Conservation (phyloP, 2,329 filamentous ascomycete genomes). For the Trichoderma atrobrunneum region DNA sequence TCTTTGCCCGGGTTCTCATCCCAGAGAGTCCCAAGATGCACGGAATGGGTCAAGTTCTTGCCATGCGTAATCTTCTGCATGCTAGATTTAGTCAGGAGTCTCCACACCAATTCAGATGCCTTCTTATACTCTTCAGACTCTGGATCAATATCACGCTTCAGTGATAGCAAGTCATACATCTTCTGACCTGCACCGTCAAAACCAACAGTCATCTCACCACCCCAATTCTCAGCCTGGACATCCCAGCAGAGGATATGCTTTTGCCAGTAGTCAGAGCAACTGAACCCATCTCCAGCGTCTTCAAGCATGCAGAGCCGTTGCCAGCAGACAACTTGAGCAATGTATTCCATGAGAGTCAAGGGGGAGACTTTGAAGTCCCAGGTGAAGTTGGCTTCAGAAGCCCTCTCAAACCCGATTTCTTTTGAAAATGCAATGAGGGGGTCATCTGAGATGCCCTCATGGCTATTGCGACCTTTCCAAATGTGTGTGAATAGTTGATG, state of each 20-base stretch:
- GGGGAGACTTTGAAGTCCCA: constrained; percentile 31
- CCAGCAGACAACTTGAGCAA: constrained; percentile 31
- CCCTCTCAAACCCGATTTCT: constrained; percentile 27
- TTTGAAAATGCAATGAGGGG: constrained; percentile 26
- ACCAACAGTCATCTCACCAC: not conserved
- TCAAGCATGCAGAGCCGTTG: constrained; percentile 34
- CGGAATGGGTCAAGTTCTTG: not conserved
- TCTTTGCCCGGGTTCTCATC: not conserved
- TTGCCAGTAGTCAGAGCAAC: constrained; percentile 33
- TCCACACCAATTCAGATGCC: not conserved
- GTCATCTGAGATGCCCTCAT: constrained; percentile 31
- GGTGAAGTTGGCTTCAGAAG: constrained; percentile 26
- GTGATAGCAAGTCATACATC: not conserved
- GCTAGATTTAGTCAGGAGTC: not conserved
- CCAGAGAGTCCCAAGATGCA: not conserved
- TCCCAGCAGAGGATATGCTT: constrained; percentile 28
- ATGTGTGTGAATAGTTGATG: constrained; percentile 37
- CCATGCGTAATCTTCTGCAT: not conserved
- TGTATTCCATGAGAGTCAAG: constrained; percentile 31
- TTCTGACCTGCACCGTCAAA: not conserved
- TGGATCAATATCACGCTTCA: not conserved
- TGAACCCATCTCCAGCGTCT: constrained; percentile 33
- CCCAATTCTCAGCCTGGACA: constrained; percentile 24
- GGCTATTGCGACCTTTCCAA: constrained; percentile 36
- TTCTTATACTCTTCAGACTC: not conserved